Evolutionary conservation across 441 rosid genomes (phyloP).

Genomic region (Gossypium schwendimanii): DNA sequence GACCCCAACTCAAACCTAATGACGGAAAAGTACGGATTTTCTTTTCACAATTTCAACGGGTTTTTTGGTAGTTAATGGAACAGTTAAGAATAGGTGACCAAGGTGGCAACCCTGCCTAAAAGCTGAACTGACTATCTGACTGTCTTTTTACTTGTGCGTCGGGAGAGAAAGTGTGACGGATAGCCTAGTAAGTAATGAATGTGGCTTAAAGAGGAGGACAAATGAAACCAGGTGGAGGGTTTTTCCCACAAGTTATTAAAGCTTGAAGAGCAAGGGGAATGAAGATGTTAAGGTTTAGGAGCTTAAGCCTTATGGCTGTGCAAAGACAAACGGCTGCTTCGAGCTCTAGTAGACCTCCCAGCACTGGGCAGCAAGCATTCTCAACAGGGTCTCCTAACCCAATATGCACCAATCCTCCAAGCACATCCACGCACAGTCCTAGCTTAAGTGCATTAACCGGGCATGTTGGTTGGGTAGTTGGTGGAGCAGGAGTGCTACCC

Average conservation of each 20-base stretch:
- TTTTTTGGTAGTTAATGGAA: background rate
- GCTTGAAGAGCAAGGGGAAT: conserved; percentile 61
- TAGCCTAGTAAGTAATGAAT: background rate
- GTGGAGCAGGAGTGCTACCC: conserved; percentile 27
- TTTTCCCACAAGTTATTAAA: conserved; percentile 53
- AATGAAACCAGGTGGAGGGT: conserved; percentile 58
- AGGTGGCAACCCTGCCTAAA: conserved; percentile 9
- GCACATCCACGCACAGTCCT: conserved; percentile 57
- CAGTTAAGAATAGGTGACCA: background rate
- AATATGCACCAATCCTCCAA: conserved; percentile 59
- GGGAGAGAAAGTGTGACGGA: background rate
- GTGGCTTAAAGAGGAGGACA: conserved; percentile 44
- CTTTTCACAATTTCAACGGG: background rate
- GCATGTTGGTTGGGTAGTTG: conserved; percentile 38
- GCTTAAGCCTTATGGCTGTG: conserved; percentile 58
- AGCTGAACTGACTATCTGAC: background rate
- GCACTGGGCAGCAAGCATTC: conserved; percentile 59
- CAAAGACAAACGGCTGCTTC: conserved; percentile 77
- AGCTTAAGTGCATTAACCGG: conserved; percentile 60
- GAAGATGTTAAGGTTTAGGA: conserved; percentile 55
- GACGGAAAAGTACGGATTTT: background rate
- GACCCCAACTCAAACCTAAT: background rate
- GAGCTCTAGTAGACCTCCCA: conserved; percentile 54
- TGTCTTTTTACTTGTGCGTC: background rate
- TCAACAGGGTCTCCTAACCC: conserved; percentile 56